Evolutionary conservation across 306 rosid genomes (phyloP).

Genomic region (Trifolium subterraneum): DNA sequence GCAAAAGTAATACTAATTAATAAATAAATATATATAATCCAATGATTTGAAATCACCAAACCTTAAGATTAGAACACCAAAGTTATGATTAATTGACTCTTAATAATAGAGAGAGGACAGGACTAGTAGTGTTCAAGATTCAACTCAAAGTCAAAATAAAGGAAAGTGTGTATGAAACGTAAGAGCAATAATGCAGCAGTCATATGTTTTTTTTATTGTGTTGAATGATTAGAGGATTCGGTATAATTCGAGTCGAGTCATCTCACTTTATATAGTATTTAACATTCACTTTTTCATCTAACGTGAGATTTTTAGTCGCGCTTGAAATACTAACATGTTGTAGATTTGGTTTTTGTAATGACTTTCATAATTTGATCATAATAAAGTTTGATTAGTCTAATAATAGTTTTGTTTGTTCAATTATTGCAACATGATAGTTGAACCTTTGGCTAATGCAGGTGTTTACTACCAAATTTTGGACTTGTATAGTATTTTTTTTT

Average conservation of each 20-base stretch:
- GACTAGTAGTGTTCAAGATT: neutral
- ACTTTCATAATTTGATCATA: neutral
- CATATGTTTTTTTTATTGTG: neutral
- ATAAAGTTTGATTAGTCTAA: neutral
- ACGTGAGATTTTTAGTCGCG: no score
- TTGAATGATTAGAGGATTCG: no score
- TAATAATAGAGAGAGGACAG: neutral
- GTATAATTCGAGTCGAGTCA: no score
- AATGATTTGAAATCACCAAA: conserved; percentile 35
- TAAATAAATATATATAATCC: neutral
- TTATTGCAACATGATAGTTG: neutral
- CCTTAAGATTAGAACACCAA: neutral
- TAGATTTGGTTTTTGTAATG: neutral
- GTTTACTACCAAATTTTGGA: no score
- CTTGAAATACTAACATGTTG: no score
- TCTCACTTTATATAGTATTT: no score
- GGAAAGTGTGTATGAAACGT: conserved; percentile 1
- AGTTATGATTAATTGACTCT: conserved; percentile 6
- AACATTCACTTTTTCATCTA: no score
- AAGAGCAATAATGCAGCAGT: neutral
- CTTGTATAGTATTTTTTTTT: neutral
- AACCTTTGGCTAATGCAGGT: neutral
- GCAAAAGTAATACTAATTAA: neutral
- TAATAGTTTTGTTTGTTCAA: neutral
- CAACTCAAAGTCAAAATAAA: conserved; percentile 23